Percentiles rank a stretch among this genome's conserved stretches.
Conservation (phyloP, 768 basidiomycete species). For the Agrocybe chaxingu region DNA sequence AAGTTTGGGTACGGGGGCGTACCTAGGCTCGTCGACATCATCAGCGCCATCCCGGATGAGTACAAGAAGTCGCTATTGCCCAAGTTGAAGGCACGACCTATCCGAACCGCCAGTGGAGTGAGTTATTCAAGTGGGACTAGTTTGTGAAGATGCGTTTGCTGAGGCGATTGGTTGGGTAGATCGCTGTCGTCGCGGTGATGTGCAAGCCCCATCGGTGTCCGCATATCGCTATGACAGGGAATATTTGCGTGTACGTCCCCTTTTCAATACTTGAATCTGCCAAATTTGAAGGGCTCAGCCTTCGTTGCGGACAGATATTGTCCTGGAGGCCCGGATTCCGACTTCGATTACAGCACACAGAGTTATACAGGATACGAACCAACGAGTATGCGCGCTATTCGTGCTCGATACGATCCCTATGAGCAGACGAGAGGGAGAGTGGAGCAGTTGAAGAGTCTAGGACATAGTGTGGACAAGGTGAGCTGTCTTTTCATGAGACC, state of each 20-base stretch:
- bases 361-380: constrained; percentile 95
- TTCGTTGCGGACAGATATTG: constrained; percentile 64
- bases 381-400: constrained; percentile 98
- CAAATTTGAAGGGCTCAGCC: neutral
- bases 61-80: constrained; percentile 91
- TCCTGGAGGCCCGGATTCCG: constrained; percentile 97
- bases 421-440: constrained; percentile 95
- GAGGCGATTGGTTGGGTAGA: constrained; percentile 41
- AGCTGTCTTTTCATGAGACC: constrained; percentile 5
- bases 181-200: constrained; percentile 99
- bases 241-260: constrained; percentile 88
- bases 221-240: constrained; percentile 99
- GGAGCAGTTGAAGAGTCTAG: constrained; percentile 93
- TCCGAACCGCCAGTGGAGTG: constrained; percentile 95
- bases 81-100: constrained; percentile 88
- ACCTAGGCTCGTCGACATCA: constrained; percentile 94
- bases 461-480: constrained; percentile 97
- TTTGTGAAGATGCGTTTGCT: neutral
- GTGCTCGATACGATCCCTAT: constrained; percentile 92
- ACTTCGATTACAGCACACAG: constrained; percentile 99
- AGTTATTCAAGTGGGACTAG: constrained; percentile 22
- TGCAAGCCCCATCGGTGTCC: constrained; percentile 99
- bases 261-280: neutral
- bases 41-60: constrained; percentile 97
- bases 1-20: constrained; percentile 84